Evolutionary conservation across 176 grass and related monocot genomes (phyloP).

Genomic region (Dendrocalamus sinicus): DNA sequence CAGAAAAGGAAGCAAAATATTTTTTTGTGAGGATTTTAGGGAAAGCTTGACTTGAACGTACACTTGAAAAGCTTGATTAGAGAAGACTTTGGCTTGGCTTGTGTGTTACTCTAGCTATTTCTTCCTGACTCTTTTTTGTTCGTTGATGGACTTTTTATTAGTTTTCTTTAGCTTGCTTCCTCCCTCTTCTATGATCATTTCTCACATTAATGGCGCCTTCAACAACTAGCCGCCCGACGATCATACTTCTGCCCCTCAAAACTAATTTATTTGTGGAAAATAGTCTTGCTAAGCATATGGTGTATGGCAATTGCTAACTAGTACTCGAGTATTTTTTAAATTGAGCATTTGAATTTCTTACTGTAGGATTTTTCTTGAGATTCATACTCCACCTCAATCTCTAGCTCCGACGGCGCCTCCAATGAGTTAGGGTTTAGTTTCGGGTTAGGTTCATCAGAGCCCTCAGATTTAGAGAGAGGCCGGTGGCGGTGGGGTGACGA

Average conservation of each 20-base stretch:
- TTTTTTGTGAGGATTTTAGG: background rate
- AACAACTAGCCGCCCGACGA: background rate
- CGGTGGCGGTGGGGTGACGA: no score
- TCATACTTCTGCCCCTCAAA: background rate
- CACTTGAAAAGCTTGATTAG: background rate
- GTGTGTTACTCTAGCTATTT: slow-evolving; percentile 46
- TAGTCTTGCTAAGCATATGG: no score
- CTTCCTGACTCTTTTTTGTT: background rate
- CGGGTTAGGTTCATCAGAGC: no score
- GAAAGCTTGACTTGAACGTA: background rate
- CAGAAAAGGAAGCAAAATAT: background rate
- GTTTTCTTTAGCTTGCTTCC: slow-evolving; percentile 6
- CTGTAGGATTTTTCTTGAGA: no score
- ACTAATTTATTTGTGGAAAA: background rate
- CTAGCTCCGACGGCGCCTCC: no score
- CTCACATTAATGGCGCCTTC: background rate
- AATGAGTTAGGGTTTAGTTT: no score
- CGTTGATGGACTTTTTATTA: background rate
- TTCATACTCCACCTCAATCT: no score
- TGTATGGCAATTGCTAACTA: no score
- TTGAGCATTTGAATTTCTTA: no score
- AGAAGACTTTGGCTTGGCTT: slow-evolving; percentile 40
- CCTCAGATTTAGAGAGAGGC: no score
- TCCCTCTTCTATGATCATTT: slow-evolving; percentile 26
- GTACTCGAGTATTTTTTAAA: no score